Conservation (phyloP, 345 rosid species). For the Eucalyptus rudis region DNA sequence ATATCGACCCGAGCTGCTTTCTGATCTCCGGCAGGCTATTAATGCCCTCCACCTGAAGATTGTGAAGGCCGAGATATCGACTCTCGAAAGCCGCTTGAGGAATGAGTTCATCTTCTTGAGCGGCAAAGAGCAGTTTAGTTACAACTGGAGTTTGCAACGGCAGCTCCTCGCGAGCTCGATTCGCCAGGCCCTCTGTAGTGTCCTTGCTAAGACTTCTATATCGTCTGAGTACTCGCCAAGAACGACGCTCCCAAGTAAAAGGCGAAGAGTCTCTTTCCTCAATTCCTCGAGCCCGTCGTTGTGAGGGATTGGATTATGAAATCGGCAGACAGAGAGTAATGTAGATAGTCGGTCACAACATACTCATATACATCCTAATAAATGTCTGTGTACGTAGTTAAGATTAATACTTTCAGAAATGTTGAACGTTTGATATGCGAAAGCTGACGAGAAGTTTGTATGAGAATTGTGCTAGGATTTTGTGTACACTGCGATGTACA, state of each 20-base stretch:
- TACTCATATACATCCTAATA: background rate
- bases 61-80: conserved; percentile 35
- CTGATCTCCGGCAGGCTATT: conserved; percentile 34
- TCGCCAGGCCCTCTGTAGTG: conserved; percentile 19
- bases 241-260: conserved; percentile 23
- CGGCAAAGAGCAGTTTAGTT: background rate
- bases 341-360: background rate
- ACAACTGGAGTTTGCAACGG: background rate
- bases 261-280: conserved; percentile 18
- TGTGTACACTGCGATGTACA: background rate
- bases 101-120: conserved; percentile 22
- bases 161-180: conserved; percentile 9
- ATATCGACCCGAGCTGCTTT: conserved; percentile 35
- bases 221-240: conserved; percentile 20
- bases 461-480: background rate
- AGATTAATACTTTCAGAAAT: background rate
- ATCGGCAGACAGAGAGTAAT: background rate
- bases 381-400: background rate
- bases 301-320: background rate
- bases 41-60: conserved; percentile 28
- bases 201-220: conserved; percentile 24
- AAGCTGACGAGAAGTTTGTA: background rate
- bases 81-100: conserved; percentile 36
- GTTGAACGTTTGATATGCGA: background rate
- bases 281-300: conserved; percentile 30